A percentile compares a stretch with the other conserved stretches of the same genome.
These are phyloP conservation scores for Trichaptum fuscoviolaceum DNA, from an alignment of 768 basidiomycete genomes.

Conservation along the genomic window DNA sequence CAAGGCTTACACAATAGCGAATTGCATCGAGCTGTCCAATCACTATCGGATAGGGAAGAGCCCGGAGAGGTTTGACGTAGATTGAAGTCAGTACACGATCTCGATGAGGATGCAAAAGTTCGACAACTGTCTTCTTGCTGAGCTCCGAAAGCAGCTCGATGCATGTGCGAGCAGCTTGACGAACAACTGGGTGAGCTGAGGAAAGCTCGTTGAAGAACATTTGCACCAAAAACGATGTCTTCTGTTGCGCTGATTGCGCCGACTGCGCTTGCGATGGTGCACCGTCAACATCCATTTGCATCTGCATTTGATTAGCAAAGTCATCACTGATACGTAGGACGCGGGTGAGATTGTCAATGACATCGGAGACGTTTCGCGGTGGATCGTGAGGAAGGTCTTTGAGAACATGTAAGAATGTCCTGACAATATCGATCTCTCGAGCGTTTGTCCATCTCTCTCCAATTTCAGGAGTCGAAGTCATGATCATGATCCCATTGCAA, in stretches of 20 bases:
- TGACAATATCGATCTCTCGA: conserved; percentile 84
- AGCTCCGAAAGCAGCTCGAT: conserved; percentile 74
- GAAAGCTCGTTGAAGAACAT: conserved; percentile 87
- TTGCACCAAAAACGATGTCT: conserved; percentile 65
- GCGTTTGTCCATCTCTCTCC: conserved; percentile 78
- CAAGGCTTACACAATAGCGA: conserved; percentile 85
- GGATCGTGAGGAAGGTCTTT: conserved; percentile 93
- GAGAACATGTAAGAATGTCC: conserved; percentile 84
- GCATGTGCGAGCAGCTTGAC: conserved; percentile 77
- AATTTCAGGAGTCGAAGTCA: conserved; percentile 66
- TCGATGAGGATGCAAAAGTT: conserved; percentile 79
- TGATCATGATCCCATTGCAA: conserved; percentile 76
- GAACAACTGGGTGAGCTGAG: conserved; percentile 79
- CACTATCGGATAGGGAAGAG: conserved; percentile 90
- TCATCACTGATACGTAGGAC: conserved; percentile 57
- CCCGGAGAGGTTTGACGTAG: conserved; percentile 94
- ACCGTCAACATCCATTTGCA: conserved; percentile 31
- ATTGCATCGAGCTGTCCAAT: conserved; percentile 98
- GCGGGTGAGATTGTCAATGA: conserved; percentile 67
- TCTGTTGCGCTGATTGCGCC: conserved; percentile 39
- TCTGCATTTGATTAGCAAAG: conserved; percentile 38
- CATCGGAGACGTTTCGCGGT: conserved; percentile 73
- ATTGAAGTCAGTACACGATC: conserved; percentile 86
- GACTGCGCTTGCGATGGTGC: conserved; percentile 20
- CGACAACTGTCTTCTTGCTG: conserved; percentile 63